Percentiles rank a stretch among this genome's conserved stretches.
These are phyloP conservation scores for Moesziomyces sp. DNA, from an alignment of 1,284 basidiomycete genomes.

Conservation along the genomic window DNA sequence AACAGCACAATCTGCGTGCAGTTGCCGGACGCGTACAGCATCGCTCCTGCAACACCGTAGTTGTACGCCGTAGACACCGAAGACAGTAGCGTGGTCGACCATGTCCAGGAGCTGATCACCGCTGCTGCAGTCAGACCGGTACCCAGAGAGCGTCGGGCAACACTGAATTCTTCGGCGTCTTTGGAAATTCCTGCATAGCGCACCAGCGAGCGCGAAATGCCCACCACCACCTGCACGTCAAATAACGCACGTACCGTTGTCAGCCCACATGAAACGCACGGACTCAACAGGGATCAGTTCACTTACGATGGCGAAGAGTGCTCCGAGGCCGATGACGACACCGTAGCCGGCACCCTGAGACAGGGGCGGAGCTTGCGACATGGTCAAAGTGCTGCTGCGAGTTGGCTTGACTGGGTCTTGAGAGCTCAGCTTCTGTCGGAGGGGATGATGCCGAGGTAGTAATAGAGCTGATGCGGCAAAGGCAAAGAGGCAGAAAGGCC, in stretches of 20 bases:
- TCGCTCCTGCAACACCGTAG: constrained; percentile 59
- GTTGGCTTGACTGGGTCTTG: background rate
- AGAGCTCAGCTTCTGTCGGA: no score
- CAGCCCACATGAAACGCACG: background rate
- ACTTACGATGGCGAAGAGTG: constrained; percentile 61
- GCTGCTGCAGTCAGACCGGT: constrained; percentile 60
- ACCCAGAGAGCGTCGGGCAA: constrained; percentile 55
- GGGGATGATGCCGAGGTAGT: no score
- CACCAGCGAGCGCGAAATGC: constrained; percentile 48
- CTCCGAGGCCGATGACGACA: constrained; percentile 63
- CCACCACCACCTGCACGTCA: constrained; percentile 39
- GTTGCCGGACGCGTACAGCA: constrained; percentile 59
- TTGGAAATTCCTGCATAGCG: constrained; percentile 43
- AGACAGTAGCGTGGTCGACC: constrained; percentile 61
- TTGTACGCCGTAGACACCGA: constrained; percentile 57
- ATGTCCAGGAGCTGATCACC: constrained; percentile 58
- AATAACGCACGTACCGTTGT: background rate
- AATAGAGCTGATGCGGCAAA: no score
- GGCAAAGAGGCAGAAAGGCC: no score
- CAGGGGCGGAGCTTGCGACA: constrained; percentile 44
- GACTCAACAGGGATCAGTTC: no score
- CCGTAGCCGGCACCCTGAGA: constrained; percentile 65
- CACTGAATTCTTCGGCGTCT: constrained; percentile 54
- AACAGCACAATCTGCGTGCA: constrained; percentile 60
- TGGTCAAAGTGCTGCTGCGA: background rate